Evolutionary conservation across 2,329 filamentous ascomycete species (phyloP), one percentile per base, ranked within the genome.

Genomic region (Pseudocercospora crystallina): DNA sequence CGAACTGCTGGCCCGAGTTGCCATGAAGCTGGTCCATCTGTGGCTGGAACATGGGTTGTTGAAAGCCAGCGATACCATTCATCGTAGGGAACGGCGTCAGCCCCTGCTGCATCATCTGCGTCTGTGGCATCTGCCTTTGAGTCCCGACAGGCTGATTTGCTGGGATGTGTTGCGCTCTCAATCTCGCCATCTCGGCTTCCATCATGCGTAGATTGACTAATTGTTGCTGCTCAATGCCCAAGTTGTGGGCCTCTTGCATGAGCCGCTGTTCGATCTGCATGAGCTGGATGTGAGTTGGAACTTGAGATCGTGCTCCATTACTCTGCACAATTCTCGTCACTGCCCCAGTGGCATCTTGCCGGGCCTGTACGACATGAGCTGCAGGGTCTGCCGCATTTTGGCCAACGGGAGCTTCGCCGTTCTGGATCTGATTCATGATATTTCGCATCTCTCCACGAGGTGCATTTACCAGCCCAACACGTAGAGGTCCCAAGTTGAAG

Each of bases 401-500:
- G 9, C 34, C 46, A 11, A 30, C 45, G 36, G 29, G 43, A 13
- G 46, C 12, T 53, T 55, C 20, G 42, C 54, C 29, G 34, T 66
- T 61, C 9, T 63, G 60, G 45, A 67, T 55, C 36, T 66, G 62
- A 20, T 67, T 61, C 26, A 67, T 50, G 15, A 67, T 51, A 36
- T 81, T 82, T 59, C 76, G 72, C 7, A 70, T 60, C 31, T 69
- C 65, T 8, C 62, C 63, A 29, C 60, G 69, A 70, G 85, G 68
- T 70, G 86, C 75, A 37, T 78, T 79, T 14, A 79, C 75, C 61
- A 92, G 88, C 0, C 86, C 88, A 15, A 94, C 73, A 26, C 87
- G 77, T 30, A 94, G 73, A 2, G 89, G 89, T 0, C 89, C 89
- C 40, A 94, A 72, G 60, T 89, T 86, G 61, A 86, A 84, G 48